Conservation (phyloP, 352 stramenopile genomes). For the Phytopythium helicoides region DNA sequence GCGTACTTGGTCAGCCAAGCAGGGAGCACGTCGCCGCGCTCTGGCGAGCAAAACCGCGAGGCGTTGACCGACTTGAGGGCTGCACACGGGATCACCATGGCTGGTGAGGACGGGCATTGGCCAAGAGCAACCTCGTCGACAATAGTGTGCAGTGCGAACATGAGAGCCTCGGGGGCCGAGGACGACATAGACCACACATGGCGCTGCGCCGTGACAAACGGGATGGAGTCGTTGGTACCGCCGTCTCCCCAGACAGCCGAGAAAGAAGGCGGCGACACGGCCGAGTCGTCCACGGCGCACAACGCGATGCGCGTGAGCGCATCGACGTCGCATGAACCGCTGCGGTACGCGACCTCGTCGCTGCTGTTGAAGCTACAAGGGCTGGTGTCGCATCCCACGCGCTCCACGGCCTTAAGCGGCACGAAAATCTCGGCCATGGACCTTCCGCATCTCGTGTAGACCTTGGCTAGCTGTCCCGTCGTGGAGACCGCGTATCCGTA, state of each 20-base stretch:
- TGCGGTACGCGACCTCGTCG: slow-evolving; percentile 32
- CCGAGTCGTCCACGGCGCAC: slow-evolving; percentile 46
- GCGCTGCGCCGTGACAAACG: slow-evolving; percentile 47
- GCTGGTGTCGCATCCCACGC: slow-evolving; percentile 32
- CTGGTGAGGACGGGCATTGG: slow-evolving; percentile 43
- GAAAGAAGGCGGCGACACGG: slow-evolving; percentile 28
- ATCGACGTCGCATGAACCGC: slow-evolving; percentile 41
- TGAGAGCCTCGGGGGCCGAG: slow-evolving; percentile 24
- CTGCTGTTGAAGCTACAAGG: not conserved
- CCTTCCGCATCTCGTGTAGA: slow-evolving; percentile 63
- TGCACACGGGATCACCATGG: slow-evolving; percentile 61
- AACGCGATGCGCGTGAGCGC: slow-evolving; percentile 42
- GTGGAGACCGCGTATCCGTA: slow-evolving; percentile 51
- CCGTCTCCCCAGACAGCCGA: slow-evolving; percentile 59
- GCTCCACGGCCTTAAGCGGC: slow-evolving; percentile 49
- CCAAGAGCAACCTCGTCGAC: slow-evolving; percentile 39
- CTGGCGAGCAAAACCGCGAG: slow-evolving; percentile 36
- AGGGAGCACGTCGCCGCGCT: slow-evolving; percentile 27
- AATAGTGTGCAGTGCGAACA: slow-evolving; percentile 56
- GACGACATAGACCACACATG: slow-evolving; percentile 37
- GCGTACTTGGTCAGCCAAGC: slow-evolving; percentile 59
- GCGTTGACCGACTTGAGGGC: slow-evolving; percentile 36
- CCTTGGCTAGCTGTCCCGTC: slow-evolving; percentile 24
- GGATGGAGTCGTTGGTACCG: slow-evolving; percentile 42
- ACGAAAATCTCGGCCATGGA: slow-evolving; percentile 72